These are phyloP conservation scores for Barnettozyma wickerhamii DNA, from an alignment of 805 yeast genomes.

Conservation along the genomic window DNA sequence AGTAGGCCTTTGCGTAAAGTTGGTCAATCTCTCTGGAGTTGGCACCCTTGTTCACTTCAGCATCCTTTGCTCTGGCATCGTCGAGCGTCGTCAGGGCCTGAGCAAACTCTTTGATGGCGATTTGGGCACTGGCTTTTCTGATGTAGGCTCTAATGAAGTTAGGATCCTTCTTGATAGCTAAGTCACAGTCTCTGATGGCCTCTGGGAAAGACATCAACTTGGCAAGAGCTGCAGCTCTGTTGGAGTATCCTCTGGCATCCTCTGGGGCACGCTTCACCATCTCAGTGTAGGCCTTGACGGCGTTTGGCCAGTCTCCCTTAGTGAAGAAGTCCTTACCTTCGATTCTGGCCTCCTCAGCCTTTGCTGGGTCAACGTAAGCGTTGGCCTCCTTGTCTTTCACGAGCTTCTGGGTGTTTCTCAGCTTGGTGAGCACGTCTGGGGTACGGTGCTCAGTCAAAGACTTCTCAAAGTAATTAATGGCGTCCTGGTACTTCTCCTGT, in stretches of 20 bases:
- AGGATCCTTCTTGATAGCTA: constrained; percentile 86
- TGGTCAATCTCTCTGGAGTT: constrained; percentile 75
- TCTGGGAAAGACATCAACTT: constrained; percentile 97
- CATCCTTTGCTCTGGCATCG: constrained; percentile 72
- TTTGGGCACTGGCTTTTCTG: constrained; percentile 92
- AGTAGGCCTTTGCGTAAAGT: constrained; percentile 69
- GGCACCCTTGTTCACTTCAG: constrained; percentile 55
- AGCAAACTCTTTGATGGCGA: constrained; percentile 84
- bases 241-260: constrained; percentile 94
- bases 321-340: constrained; percentile 87
- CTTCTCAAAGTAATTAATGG: constrained; percentile 78
- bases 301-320: constrained; percentile 94
- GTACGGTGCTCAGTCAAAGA: constrained; percentile 96
- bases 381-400: constrained; percentile 73
- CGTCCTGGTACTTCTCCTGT: constrained; percentile 63
- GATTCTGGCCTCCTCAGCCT: constrained; percentile 93
- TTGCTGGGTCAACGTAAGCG: constrained; percentile 80
- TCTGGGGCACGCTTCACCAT: constrained; percentile 96
- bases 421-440: constrained; percentile 84
- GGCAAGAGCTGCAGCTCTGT: constrained; percentile 95
- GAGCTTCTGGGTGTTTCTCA: constrained; percentile 83
- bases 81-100: constrained; percentile 78
- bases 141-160: constrained; percentile 89
- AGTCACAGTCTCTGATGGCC: constrained; percentile 87
- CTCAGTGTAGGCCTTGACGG: constrained; percentile 91